phyloP scores from a whole-genome alignment of 2,329 filamentous ascomycete genomes.

The Moelleriella libera region DNA sequence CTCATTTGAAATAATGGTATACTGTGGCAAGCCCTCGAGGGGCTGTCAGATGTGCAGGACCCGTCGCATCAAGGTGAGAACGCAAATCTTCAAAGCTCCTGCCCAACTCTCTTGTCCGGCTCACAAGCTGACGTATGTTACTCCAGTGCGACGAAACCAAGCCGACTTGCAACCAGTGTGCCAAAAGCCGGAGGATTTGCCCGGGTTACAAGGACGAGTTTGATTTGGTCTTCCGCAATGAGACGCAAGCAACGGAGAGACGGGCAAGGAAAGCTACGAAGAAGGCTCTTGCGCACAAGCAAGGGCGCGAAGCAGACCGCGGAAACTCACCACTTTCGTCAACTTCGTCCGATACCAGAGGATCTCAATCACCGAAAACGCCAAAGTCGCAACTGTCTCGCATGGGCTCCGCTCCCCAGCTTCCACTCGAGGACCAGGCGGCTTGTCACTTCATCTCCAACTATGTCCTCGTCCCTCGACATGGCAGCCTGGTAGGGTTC shows the following conservation, averaged over 20 bases:
- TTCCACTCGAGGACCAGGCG: conserved; percentile 40
- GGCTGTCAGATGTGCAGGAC: conserved; percentile 65
- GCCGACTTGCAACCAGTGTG: conserved; percentile 50
- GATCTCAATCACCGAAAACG: conserved; percentile 6
- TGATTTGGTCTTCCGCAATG: conserved; percentile 58
- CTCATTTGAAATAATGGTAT: conserved; percentile 35
- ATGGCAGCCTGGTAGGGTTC: conserved; percentile 37
- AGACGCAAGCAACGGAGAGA: conserved; percentile 53
- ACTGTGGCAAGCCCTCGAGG: conserved; percentile 50
- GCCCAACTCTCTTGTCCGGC: background rate
- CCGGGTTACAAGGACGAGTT: conserved; percentile 60
- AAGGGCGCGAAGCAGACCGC: conserved; percentile 12
- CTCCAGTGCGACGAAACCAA: conserved; percentile 52
- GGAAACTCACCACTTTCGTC: conserved; percentile 6
- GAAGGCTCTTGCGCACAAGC: conserved; percentile 26
- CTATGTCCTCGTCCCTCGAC: conserved; percentile 39
- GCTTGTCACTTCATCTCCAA: conserved; percentile 47
- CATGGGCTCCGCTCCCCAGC: conserved; percentile 18
- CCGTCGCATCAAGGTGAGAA: conserved; percentile 52
- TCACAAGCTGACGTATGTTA: background rate
- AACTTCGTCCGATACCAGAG: conserved; percentile 4
- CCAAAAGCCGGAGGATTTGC: conserved; percentile 48
- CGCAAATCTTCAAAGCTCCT: conserved; percentile 5
- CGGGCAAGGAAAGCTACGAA: conserved; percentile 42
- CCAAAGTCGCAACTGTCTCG: conserved; percentile 7